phyloP scores from a whole-genome alignment of 129 eudicot genomes.

The Saposhnikovia divaricata region DNA sequence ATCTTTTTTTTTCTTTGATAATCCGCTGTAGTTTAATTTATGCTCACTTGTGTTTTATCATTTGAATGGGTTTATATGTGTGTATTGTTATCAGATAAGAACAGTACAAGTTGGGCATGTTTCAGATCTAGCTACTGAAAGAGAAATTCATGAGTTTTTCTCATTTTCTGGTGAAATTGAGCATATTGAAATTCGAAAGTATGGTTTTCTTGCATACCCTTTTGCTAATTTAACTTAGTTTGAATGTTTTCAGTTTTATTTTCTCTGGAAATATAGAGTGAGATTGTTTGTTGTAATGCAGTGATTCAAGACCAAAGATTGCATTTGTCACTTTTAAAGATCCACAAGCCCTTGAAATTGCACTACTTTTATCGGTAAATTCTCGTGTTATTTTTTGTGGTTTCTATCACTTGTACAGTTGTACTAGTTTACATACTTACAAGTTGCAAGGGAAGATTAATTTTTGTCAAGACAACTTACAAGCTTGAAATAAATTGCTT shows the following conservation, averaged over 20 bases:
- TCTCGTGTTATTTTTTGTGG: neutral
- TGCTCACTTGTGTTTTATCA: neutral
- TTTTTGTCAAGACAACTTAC: neutral
- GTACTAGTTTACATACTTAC: neutral
- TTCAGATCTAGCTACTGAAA: slow-evolving; percentile 97
- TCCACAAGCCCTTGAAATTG: slow-evolving; percentile 89
- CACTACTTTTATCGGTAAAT: slow-evolving; percentile 75
- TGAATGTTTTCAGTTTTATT: neutral
- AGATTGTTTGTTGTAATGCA: slow-evolving; percentile 21
- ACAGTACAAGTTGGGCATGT: slow-evolving; percentile 70
- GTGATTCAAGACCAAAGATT: slow-evolving; percentile 59
- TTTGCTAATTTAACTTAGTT: neutral
- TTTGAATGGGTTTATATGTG: neutral
- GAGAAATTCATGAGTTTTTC: slow-evolving; percentile 95
- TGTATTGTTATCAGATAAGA: slow-evolving; percentile 32
- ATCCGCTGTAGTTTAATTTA: neutral
- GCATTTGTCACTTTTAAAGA: slow-evolving; percentile 94
- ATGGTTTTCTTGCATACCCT: slow-evolving; percentile 8
- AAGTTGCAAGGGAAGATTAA: neutral
- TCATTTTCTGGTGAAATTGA: slow-evolving; percentile 92
- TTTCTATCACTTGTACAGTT: neutral
- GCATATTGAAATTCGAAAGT: slow-evolving; percentile 77
- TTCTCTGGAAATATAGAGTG: neutral
- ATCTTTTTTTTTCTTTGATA: no score
- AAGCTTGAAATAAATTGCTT: no score